Conservation (phyloP, 2,329 filamentous ascomycete genomes). For the Blastomyces gilchristii region DNA sequence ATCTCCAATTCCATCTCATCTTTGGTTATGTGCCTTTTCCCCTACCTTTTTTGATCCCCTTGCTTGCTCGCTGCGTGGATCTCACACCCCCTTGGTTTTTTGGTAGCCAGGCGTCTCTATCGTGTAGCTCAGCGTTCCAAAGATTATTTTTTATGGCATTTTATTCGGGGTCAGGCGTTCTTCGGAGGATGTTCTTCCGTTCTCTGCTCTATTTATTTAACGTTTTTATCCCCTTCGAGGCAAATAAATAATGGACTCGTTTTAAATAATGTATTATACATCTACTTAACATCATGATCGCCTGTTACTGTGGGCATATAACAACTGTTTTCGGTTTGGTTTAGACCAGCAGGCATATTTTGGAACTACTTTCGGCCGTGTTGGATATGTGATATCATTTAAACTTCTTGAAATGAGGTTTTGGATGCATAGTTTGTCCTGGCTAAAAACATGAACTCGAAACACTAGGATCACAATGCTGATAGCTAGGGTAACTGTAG, state of each 20-base stretch:
- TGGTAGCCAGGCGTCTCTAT: not conserved
- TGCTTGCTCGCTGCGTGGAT: not conserved
- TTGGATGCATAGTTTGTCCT: too few relatives aligned
- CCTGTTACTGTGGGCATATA: not conserved
- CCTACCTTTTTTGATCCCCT: not conserved
- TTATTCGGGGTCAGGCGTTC: not conserved
- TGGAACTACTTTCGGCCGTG: too few relatives aligned
- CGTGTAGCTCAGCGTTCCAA: not conserved
- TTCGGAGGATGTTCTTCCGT: not conserved
- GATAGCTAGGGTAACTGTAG: too few relatives aligned
- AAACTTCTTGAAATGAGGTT: too few relatives aligned
- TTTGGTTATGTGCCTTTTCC: not conserved
- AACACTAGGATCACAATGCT: too few relatives aligned
- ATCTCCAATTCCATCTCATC: not conserved
- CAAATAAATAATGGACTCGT: not conserved
- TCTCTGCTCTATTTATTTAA: not conserved
- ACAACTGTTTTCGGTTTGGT: not conserved
- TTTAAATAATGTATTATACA: not conserved
- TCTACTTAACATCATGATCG: not conserved
- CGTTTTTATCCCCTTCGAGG: not conserved
- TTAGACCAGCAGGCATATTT: not conserved
- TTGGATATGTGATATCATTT: too few relatives aligned
- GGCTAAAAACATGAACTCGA: too few relatives aligned
- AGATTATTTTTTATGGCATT: not conserved
- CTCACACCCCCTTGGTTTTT: not conserved